Base-by-base conservation (phyloP, 2,329 filamentous ascomycete species). In the Colletotrichum spaethianum region DNA sequence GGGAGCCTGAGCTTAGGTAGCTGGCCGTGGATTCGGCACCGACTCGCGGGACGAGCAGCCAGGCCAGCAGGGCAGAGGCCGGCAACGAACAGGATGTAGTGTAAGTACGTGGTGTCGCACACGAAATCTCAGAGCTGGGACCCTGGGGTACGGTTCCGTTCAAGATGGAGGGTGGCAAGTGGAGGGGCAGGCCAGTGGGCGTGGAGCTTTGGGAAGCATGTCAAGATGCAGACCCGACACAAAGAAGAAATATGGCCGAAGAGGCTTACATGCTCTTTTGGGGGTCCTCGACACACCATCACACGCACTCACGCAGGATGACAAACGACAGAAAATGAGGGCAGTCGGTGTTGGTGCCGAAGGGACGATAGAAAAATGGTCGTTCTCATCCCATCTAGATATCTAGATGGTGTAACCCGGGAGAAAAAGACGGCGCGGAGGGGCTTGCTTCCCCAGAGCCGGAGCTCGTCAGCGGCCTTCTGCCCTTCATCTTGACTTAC, bases 231-330 rank as follows among this genome's bases (percentile, higher is more conserved):
- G 53, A 53, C 56, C 31, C 26, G 57, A 23, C 52, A 31, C 18
- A 31, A 72, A 69, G 65, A 63, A 69, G 52, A 33, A 56, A 64
- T 55, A 63, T 60, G 28, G 38, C 65, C 65, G 64, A 42, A 16
- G 23, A 33, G 31, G 46, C 44, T 26, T 52, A 20, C 31, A 20
- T 61, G 31, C 9, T 9, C 9, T 6, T 31, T 36, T 12, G 18
- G 8, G 12, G 8, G 12, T 28, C 31, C 11, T 53, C 36, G 14
- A 40, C 0, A 16, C 31, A 31, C 20, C 57, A 38, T 23, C 23
- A 6, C 9, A 50, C 16, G n/a, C n/a, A n/a, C n/a, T n/a, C n/a
- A 46, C 23, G 55, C 20, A 59, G 31, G 14, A 44, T 26, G 14
- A 46, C n/a, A 8, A 18, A 55, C 28, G 8, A n/a, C 6, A 28